Conservation (phyloP, 495 filamentous ascomycete species). For the Penicillium coprophilum region DNA sequence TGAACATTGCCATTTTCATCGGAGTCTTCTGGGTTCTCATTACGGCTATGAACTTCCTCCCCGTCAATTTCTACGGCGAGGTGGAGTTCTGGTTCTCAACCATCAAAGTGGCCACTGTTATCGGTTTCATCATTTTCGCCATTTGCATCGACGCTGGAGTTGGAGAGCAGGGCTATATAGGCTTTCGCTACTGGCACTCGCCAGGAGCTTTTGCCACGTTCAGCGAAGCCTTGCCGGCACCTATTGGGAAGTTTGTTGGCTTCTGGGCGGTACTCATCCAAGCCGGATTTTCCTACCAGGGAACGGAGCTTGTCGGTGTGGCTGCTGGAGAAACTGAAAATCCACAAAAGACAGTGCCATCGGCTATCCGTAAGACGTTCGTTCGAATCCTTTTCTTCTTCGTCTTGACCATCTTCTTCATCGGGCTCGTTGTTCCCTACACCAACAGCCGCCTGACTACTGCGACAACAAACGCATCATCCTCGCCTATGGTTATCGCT, state of each 20-base stretch:
- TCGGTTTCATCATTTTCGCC: constrained; percentile 59
- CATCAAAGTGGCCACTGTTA: constrained; percentile 59
- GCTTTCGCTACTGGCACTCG: constrained; percentile 60
- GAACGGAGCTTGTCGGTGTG: constrained; percentile 65
- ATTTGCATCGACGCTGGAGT: constrained; percentile 61
- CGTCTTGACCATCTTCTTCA: constrained; percentile 65
- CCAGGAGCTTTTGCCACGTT: constrained; percentile 61
- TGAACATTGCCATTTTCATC: constrained; percentile 65
- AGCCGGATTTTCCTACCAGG: constrained; percentile 65
- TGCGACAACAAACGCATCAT: constrained; percentile 53
- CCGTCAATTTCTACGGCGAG: constrained; percentile 52
- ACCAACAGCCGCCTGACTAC: constrained; percentile 30
- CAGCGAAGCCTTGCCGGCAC: constrained; percentile 58
- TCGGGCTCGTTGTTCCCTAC: constrained; percentile 63
- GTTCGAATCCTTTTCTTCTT: constrained; percentile 68
- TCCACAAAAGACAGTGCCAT: constrained; percentile 59
- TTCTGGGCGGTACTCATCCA: constrained; percentile 44
- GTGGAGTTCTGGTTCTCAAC: constrained; percentile 61
- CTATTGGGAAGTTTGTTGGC: constrained; percentile 44
- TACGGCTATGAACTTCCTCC: constrained; percentile 59
- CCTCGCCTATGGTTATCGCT: constrained; percentile 63
- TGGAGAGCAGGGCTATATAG: constrained; percentile 53
- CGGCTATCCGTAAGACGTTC: constrained; percentile 67
- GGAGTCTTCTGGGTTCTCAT: constrained; percentile 66
- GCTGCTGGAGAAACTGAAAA: constrained; percentile 68